Percentiles rank a stretch among this genome's conserved stretches.
These are phyloP conservation scores for Saccharomycopsis fodiens DNA, from an alignment of 805 yeast genomes.

Conservation along the genomic window DNA sequence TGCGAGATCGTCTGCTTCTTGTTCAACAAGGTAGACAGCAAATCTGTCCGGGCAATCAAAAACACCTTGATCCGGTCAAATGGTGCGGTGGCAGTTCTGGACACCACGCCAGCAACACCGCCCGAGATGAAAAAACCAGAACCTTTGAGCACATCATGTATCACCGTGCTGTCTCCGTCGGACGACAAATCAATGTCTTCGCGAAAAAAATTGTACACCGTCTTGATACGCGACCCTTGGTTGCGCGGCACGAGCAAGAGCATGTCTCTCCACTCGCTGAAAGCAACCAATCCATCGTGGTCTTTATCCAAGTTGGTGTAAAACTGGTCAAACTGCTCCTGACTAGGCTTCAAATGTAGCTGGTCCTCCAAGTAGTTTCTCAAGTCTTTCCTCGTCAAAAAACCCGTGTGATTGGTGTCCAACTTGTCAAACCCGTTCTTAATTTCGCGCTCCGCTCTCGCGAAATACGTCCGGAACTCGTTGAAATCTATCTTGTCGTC, in stretches of 20 bases:
- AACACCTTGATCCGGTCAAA: constrained; percentile 92
- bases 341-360: constrained; percentile 47
- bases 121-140: constrained; percentile 92
- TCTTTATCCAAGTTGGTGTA: constrained; percentile 48
- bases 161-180: constrained; percentile 87
- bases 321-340: constrained; percentile 44
- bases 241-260: constrained; percentile 75
- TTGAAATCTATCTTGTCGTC: constrained; percentile 53
- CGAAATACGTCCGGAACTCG: constrained; percentile 59
- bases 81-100: constrained; percentile 96
- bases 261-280: constrained; percentile 81
- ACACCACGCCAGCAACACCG: constrained; percentile 90
- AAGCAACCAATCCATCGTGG: constrained; percentile 62
- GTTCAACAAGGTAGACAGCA: constrained; percentile 60
- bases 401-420: constrained; percentile 71
- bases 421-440: constrained; percentile 57
- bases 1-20: constrained; percentile 44
- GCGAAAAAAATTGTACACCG: constrained; percentile 74
- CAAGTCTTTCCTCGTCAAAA: constrained; percentile 57
- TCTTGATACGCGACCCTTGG: constrained; percentile 65
- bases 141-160: constrained; percentile 72
- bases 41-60: constrained; percentile 82
- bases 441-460: constrained; percentile 64
- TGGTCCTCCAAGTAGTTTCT: constrained; percentile 49
- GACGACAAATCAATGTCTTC: constrained; percentile 79